Conservation (phyloP, 1,139 yeast genomes). For the Saccharomyces hybrid region DNA sequence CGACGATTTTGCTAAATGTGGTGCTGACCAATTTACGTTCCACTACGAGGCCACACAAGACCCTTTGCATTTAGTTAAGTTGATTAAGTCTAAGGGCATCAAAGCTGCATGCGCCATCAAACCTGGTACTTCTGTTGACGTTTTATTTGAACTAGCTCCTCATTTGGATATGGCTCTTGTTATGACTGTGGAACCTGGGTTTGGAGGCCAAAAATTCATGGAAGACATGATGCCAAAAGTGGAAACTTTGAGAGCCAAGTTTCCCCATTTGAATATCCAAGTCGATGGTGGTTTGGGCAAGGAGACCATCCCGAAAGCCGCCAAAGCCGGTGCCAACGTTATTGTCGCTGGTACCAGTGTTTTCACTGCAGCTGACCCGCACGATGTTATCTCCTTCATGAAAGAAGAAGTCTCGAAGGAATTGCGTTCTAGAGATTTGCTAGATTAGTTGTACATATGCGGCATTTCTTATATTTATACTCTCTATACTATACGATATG, state of each 20-base stretch:
- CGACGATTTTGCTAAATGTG: constrained; percentile 83
- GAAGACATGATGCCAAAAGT: constrained; percentile 95
- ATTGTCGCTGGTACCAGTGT: constrained; percentile 97
- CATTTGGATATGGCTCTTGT: constrained; percentile 85
- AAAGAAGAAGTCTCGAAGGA: constrained; percentile 48
- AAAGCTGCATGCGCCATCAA: constrained; percentile 91
- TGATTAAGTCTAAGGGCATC: constrained; percentile 75
- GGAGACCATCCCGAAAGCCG: constrained; percentile 75
- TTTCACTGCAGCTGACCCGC: constrained; percentile 74
- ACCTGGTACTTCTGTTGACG: constrained; percentile 89
- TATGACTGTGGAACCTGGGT: constrained; percentile 99
- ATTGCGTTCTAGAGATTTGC: constrained; percentile 29
- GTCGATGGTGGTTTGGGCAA: constrained; percentile 96
- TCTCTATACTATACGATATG: neutral
- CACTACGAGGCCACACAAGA: constrained; percentile 90
- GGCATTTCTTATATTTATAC: neutral
- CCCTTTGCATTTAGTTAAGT: constrained; percentile 64
- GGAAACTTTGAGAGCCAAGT: constrained; percentile 57
- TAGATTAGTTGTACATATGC: constrained; percentile 8
- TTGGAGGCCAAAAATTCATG: constrained; percentile 98
- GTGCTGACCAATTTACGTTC: constrained; percentile 94
- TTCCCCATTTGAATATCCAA: constrained; percentile 77
- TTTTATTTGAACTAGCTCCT: constrained; percentile 65
- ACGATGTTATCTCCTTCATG: constrained; percentile 58
- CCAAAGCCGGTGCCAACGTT: constrained; percentile 93